Base-by-base conservation (phyloP, 2,329 filamentous ascomycete species). In the Fusarium poae region DNA sequence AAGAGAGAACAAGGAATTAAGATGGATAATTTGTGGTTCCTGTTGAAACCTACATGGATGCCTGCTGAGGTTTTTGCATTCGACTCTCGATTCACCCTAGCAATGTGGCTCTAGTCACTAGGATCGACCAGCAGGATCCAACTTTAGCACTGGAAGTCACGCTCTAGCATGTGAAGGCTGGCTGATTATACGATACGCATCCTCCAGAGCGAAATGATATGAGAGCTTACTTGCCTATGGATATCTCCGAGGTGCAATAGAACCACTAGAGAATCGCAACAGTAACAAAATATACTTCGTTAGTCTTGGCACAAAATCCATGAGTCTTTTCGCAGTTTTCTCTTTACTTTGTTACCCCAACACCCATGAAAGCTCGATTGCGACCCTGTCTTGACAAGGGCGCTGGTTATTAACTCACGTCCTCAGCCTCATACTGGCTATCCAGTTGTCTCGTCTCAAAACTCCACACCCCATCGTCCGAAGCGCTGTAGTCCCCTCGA, bases 131-230 rank as follows among this genome's bases (percentile, higher is more conserved):
- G 42, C 35, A 43, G 23, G 39, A 59, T 49, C 34, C 42, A 21
- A 25, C 34, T 50, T 40, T 50, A 54, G 52, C 48, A 57, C 49
- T 57, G 49, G 60, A 61, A 57, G 37, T 43, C 42, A 37, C 45
- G n/a, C 48, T 57, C 30, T 58, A 59, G 53, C 70, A 73, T 73
- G 71, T 73, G 71, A 73, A 70, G 59, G 45, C 35, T 45, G 48
- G 54, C 35, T 43, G 37, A n/a, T 37, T 53, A 30, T 45, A 29
- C 35, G 48, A 40, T 12, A 27, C 27, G 27, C 27, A 27, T 8
- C 27, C 6, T 27, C 27, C 27, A 44, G 40, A 25, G 34, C 45
- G 30, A 32, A 21, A 43, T 37, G 55, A 42, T 53, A 67, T 44
- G 44, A 56, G 44, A 43, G 46, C 52, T 67, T 40, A 49, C 35